Percentiles rank a stretch among this genome's conserved stretches.
These are phyloP conservation scores for Penicillium antarcticum DNA, from an alignment of 495 filamentous ascomycete species.

Conservation along the genomic window DNA sequence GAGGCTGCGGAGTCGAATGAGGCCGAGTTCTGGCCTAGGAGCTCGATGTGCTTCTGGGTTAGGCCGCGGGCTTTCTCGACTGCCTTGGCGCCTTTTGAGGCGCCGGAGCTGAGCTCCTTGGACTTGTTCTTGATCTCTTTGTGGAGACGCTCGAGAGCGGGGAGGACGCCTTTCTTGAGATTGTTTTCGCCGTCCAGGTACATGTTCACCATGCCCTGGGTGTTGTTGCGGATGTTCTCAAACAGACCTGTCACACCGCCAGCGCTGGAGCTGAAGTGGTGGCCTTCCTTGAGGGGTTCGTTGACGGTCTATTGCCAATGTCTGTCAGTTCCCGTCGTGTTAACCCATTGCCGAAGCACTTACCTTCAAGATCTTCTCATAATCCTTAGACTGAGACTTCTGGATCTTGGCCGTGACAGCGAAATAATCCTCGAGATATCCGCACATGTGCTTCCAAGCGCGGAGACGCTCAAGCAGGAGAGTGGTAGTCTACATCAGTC, in stretches of 20 bases:
- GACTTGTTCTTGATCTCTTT: constrained; percentile 93
- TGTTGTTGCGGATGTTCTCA: constrained; percentile 88
- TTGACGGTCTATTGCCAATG: constrained; percentile 62
- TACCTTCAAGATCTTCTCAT: constrained; percentile 91
- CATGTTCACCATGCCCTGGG: constrained; percentile 82
- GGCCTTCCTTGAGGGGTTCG: constrained; percentile 77
- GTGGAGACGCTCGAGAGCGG: constrained; percentile 85
- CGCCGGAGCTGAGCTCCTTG: constrained; percentile 82
- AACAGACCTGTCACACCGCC: constrained; percentile 86
- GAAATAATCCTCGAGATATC: constrained; percentile 87
- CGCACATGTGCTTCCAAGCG: constrained; percentile 94
- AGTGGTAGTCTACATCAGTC: constrained; percentile 56
- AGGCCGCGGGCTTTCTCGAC: constrained; percentile 82
- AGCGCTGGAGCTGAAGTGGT: constrained; percentile 85
- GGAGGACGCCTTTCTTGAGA: constrained; percentile 77
- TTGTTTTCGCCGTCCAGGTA: constrained; percentile 86
- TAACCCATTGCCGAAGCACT: constrained; percentile 2
- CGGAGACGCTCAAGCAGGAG: constrained; percentile 80
- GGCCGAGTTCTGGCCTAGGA: constrained; percentile 80
- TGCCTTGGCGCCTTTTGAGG: constrained; percentile 80
- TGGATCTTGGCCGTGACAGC: constrained; percentile 77
- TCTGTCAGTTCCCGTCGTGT: background rate
- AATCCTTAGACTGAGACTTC: constrained; percentile 84
- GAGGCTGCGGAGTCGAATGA: constrained; percentile 66
- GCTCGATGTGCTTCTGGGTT: constrained; percentile 95